Base-by-base conservation (phyloP, 2,329 filamentous ascomycete genomes). In the Drechmeria coniospora region DNA sequence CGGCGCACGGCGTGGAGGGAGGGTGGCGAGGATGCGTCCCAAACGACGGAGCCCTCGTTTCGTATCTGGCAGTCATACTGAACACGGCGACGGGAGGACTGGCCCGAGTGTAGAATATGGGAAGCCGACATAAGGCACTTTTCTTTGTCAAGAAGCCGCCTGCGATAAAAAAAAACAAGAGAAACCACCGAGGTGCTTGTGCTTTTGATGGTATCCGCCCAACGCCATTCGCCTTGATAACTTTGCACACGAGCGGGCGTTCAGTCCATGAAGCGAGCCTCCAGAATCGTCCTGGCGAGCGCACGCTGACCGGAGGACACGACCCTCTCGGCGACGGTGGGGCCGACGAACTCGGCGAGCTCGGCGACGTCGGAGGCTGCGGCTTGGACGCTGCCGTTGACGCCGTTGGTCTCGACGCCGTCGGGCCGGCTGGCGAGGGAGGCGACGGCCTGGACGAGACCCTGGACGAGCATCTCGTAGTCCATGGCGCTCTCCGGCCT, bases 381-480 rank as follows among this genome's bases (percentile, higher is more conserved):
- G 4, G 56, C 58, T 20, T 61, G 56, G 13, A 57, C 46, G 2
- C 54, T 54, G 4, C 57, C 58, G 21, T 61, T 57, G 13, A 57
- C 46, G 2, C 54, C 54, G 28, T 62, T 55, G 29, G 50, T 41
- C 8, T 21, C 18, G 7, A 50, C 43, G 7, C 46, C 34, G 11
- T 48, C 40, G 16, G 46, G 36, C 2, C 44, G 45, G 13, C 51
- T 50, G 2, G 50, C 45, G 8, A 72, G 47, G 0, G 59, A 61
- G 11, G 55, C 49, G 6, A 69, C 54, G 0, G 64, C 64, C 40
- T 66, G 65, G 26, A 71, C 48, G 26, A 74, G 57, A n/a, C 57
- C 67, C 29, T 66, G 60, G 0, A 71, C 53, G 8, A 74, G 50
- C 53, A 65, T 62, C 40, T 70, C 63, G 31, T 63, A 61, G 39